A percentile compares a stretch with the other conserved stretches of the same genome.
These are phyloP conservation scores for Neurospora sp. DNA, from an alignment of 495 filamentous ascomycete genomes.

Conservation along the genomic window DNA sequence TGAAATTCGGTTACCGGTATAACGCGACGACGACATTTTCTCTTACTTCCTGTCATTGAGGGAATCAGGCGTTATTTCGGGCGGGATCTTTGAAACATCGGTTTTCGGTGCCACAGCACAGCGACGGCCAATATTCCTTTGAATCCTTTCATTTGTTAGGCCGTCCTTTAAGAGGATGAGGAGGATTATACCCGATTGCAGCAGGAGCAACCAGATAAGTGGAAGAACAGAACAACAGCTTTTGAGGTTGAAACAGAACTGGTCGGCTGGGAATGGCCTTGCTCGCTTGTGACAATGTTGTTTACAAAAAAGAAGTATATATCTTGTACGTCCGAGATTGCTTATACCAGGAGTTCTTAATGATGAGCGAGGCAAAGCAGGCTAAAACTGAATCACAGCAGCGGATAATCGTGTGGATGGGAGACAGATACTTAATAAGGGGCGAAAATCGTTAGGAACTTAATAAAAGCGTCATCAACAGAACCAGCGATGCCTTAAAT, in stretches of 20 bases:
- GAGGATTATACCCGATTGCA: background rate
- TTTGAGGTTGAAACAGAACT: background rate
- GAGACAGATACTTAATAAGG: background rate
- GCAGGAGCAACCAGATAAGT: background rate
- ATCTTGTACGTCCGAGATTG: background rate
- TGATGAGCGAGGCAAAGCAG: background rate
- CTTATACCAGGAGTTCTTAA: background rate
- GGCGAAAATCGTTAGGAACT: background rate
- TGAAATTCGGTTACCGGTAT: background rate
- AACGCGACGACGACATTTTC: background rate
- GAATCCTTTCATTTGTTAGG: background rate
- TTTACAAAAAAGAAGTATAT: background rate
- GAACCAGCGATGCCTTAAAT: background rate
- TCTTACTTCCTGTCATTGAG: background rate
- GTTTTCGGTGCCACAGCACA: background rate
- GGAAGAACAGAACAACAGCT: background rate
- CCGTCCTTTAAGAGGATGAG: background rate
- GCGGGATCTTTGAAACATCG: background rate
- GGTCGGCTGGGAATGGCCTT: background rate
- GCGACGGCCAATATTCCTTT: background rate
- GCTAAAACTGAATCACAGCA: background rate
- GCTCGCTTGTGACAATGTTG: background rate
- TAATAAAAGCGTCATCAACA: background rate
- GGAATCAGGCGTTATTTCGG: background rate
- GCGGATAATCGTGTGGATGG: background rate